A percentile compares a stretch with the other conserved stretches of the same genome.
phyloP scores from a whole-genome alignment of 148 eudicot genomes.

The Arbutus unedo region DNA sequence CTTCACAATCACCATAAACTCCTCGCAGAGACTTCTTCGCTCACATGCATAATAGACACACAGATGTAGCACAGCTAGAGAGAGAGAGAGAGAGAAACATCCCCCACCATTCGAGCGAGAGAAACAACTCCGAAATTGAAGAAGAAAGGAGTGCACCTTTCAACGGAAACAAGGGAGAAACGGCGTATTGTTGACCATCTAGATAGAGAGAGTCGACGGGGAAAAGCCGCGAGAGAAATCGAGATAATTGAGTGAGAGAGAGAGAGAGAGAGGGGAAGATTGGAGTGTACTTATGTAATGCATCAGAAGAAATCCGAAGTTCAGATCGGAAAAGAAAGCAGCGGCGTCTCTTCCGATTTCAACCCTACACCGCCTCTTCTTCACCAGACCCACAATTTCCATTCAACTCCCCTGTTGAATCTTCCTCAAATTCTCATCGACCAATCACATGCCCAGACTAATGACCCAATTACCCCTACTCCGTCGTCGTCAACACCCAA shows the following conservation, averaged over 20 bases:
- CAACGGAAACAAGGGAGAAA: neutral
- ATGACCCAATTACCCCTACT: slow-evolving; percentile 37
- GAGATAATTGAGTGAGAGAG: neutral
- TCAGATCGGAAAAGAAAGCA: slow-evolving; percentile 98
- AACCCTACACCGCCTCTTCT: slow-evolving; percentile 65
- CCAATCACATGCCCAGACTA: slow-evolving; percentile 17
- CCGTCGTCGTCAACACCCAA: slow-evolving; percentile 32
- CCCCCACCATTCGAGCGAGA: slow-evolving; percentile 4
- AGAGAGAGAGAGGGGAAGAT: slow-evolving; percentile 9
- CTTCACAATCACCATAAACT: slow-evolving; percentile 31
- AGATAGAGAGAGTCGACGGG: neutral
- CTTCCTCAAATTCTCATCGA: slow-evolving; percentile 27
- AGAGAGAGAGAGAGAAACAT: slow-evolving; percentile 13
- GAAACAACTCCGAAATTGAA: neutral
- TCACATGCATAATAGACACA: neutral
- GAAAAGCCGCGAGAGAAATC: neutral
- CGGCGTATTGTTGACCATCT: neutral
- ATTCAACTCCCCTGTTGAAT: slow-evolving; percentile 8
- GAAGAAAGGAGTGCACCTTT: neutral
- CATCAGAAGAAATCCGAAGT: slow-evolving; percentile 97
- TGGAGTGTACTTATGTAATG: slow-evolving; percentile 57
- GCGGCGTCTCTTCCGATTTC: slow-evolving; percentile 98
- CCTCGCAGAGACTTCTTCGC: slow-evolving; percentile 35
- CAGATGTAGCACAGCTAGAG: neutral
- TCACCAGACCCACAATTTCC: slow-evolving; percentile 27